Evolutionary conservation across 1,139 yeast species (phyloP).

Genomic region (Candida glucosophila): DNA sequence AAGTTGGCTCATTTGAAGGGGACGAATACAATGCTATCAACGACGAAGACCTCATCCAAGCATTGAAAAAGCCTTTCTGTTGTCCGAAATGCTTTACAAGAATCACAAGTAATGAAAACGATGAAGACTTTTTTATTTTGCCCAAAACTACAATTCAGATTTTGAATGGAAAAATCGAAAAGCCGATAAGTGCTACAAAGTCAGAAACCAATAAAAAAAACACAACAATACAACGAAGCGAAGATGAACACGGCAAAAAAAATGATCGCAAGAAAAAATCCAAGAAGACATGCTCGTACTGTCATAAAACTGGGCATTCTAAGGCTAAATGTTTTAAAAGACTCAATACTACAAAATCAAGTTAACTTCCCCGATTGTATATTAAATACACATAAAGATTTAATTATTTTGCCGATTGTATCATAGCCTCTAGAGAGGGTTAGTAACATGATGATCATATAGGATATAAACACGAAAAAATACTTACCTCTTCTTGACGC

Average conservation of each 20-base stretch:
- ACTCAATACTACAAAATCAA: conserved; percentile 14
- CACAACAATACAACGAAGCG: background rate
- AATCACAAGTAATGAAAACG: no score
- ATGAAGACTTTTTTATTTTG: conserved; percentile 22
- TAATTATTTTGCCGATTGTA: conserved; percentile 44
- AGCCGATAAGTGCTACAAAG: background rate
- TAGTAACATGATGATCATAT: background rate
- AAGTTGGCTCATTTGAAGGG: no score
- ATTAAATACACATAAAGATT: background rate
- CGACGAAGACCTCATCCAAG: no score
- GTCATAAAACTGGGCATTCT: conserved; percentile 45
- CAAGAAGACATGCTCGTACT: conserved; percentile 44
- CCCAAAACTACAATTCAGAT: conserved; percentile 15
- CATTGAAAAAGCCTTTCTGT: no score
- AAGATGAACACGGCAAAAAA: background rate
- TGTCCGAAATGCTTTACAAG: no score
- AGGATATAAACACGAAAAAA: conserved; percentile 7
- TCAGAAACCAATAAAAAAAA: background rate
- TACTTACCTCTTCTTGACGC: conserved; percentile 87
- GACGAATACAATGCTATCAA: no score
- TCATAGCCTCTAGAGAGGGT: conserved; percentile 45
- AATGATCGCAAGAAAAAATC: conserved; percentile 8
- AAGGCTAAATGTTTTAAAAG: conserved; percentile 47
- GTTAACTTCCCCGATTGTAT: conserved; percentile 1
- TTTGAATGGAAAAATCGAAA: no score